Base-by-base conservation (phyloP, 2,329 filamentous ascomycete genomes). In the Aspergillus piperis region DNA sequence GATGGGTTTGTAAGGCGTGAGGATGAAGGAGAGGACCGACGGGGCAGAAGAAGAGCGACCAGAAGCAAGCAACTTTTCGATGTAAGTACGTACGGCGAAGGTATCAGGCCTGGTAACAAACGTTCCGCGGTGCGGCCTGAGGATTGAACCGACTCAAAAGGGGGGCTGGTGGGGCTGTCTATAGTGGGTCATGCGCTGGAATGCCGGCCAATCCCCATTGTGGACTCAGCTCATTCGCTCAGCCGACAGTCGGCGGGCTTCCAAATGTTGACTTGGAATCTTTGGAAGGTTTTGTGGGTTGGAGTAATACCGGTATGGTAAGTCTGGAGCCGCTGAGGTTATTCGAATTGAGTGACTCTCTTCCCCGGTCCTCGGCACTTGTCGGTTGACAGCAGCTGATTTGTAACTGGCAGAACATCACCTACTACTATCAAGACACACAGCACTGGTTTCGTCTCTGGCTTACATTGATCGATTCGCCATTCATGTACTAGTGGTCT, bases 151-250 rank as follows among this genome's bases (percentile, higher is more conserved):
- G 56, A 42, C 57, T 59, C 60, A 54, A 61, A 63, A 58, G 55
- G 61, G 58, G 61, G 59, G 60, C 52, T 42, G 55, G 62, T 59
- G 56, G 62, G 57, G 52, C 36, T 58, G n/a, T 3, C 8, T 23
- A 21, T 30, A 23, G 59, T 62, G 59, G 62, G 30, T 54, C 53
- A 57, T 48, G 17, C 17, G 42, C 15, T 25, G 38, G 36, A 3
- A 3, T 38, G 25, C 17, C 13, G 23, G 17, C 62, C 62, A 64
- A 62, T 62, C 15, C 51, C 3, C 2, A 13, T 5, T 17, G 25
- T 11, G 5, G 32, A 38, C 36, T 53, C 30, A 27, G 30, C 44
- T 50, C 53, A 50, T 44, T 57, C 27, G 47, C 41, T 60, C 58
- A 60, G 36, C 36, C 15, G 52, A 60, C 57, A 36, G 25, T 47